These are phyloP conservation scores for Catunica adiposa DNA, from an alignment of 2,329 filamentous ascomycete genomes.

Conservation along the genomic window DNA sequence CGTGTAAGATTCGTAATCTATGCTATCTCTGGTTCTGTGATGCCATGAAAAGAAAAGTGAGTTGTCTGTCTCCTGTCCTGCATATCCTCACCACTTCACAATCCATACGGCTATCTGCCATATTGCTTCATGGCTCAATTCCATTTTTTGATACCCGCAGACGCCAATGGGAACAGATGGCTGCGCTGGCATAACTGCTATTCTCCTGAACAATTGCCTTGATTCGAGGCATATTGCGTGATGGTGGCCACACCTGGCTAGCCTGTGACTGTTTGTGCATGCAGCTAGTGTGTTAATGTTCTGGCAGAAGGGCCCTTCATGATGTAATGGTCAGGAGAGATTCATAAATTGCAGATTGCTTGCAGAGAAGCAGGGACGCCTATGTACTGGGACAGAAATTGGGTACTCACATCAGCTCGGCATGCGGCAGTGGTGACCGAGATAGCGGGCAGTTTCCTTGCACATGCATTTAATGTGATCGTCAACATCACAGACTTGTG, in stretches of 20 bases:
- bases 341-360: no score
- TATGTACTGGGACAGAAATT: neutral
- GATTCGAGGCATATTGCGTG: neutral
- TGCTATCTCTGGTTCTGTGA: no score
- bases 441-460: neutral
- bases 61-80: no score
- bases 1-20: no score
- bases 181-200: neutral
- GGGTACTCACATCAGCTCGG: neutral
- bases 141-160: neutral
- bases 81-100: no score
- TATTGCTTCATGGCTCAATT: neutral
- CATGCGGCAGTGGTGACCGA: neutral
- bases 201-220: neutral
- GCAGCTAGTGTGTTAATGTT: neutral
- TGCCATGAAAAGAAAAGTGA: no score
- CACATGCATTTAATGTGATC: neutral
- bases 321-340: neutral
- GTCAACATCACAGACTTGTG: neutral
- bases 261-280: neutral
- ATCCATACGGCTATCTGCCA: neutral
- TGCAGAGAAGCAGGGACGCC: neutral
- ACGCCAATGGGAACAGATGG: neutral
- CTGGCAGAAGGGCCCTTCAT: neutral
- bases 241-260: neutral